Conservation (phyloP, 75 land plant species). For the Pinus tabuliformis region DNA sequence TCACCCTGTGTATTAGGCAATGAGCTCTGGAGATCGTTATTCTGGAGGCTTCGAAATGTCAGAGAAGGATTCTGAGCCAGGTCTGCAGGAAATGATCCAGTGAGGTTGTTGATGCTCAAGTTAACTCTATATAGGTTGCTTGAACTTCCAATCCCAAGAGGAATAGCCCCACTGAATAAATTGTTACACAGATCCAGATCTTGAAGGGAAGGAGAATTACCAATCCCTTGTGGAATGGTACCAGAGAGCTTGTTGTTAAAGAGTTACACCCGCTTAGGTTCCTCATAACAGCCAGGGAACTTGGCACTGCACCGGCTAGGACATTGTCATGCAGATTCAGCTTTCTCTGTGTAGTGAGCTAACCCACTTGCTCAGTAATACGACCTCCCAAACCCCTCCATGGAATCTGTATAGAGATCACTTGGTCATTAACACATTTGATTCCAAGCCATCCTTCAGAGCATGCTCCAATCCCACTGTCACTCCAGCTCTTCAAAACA, state of each 20-base stretch:
- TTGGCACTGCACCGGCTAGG: constrained; percentile 61
- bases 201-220: constrained; percentile 46
- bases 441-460: constrained; percentile 82
- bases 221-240: constrained; percentile 53
- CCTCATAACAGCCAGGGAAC: constrained; percentile 56
- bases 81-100: constrained; percentile 17
- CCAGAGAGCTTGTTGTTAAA: constrained; percentile 80
- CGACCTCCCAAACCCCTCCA: constrained; percentile 41
- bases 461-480: constrained; percentile 69
- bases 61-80: constrained; percentile 37
- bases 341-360: constrained; percentile 70
- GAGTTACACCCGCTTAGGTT: constrained; percentile 72
- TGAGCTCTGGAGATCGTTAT: constrained; percentile 53
- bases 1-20: constrained; percentile 42
- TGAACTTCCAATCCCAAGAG: constrained; percentile 37
- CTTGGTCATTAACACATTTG: constrained; percentile 74
- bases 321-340: constrained; percentile 83
- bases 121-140: constrained; percentile 66
- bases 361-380: no score
- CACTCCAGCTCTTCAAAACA: constrained; percentile 73
- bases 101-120: constrained; percentile 58
- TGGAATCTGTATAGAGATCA: constrained; percentile 81
- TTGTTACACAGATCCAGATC: constrained; percentile 72
- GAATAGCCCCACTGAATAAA: constrained; percentile 44
- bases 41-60: constrained; percentile 33